A percentile compares a stretch with the other conserved stretches of the same genome.
Conservation (phyloP, 176 grass and related monocot genomes). For the Guadua angustifolia region DNA sequence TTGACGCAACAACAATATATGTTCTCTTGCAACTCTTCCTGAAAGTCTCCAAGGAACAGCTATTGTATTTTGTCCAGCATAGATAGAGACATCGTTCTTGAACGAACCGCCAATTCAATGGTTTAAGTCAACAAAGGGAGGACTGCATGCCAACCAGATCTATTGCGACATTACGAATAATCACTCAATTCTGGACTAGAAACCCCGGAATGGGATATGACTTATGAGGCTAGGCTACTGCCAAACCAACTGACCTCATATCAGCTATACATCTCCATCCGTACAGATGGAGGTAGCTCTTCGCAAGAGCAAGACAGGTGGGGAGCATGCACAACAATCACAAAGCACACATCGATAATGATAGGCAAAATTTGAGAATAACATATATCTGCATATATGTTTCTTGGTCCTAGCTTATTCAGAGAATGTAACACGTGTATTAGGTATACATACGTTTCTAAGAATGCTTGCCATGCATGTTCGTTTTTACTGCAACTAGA, state of each 20-base stretch:
- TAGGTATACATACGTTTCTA: background rate
- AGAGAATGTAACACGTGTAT: background rate
- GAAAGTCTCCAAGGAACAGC: conserved; percentile 19
- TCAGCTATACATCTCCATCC: conserved; percentile 30
- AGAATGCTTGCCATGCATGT: conserved; percentile 6
- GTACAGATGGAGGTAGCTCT: background rate
- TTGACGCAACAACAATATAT: background rate
- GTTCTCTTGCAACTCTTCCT: background rate
- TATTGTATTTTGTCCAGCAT: background rate
- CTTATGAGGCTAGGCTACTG: background rate
- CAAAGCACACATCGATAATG: background rate
- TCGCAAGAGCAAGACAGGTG: conserved; percentile 37
- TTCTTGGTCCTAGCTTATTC: background rate
- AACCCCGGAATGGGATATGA: background rate
- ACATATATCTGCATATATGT: conserved; percentile 5
- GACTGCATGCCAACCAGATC: conserved; percentile 31
- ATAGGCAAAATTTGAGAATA: background rate
- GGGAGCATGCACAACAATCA: conserved; percentile 44
- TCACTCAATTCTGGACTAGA: background rate
- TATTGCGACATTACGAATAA: background rate
- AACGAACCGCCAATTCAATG: background rate
- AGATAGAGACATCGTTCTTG: background rate
- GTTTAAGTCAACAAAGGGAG: conserved; percentile 48
- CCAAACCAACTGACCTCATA: conserved; percentile 40
- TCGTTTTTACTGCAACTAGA: background rate